Conservation (phyloP, 2,329 filamentous ascomycete genomes). For the Sporothrix brunneoviolacea region DNA sequence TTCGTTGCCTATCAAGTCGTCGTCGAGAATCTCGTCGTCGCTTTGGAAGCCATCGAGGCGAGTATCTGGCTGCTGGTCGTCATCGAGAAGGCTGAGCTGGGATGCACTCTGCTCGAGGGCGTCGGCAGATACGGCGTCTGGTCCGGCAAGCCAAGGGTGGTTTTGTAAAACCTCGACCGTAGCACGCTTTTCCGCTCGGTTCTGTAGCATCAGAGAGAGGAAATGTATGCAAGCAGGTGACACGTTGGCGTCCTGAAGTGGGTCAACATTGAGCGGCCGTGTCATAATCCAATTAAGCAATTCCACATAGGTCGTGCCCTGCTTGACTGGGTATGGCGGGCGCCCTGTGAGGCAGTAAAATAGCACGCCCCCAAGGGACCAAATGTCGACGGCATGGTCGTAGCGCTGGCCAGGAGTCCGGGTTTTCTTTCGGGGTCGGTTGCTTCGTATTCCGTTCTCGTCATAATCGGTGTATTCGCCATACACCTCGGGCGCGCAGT, state of each 20-base stretch:
- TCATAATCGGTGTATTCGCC: slow-evolving; percentile 65
- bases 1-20: slow-evolving; percentile 26
- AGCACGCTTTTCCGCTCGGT: slow-evolving; percentile 70
- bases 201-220: slow-evolving; percentile 69
- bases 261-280: slow-evolving; percentile 57
- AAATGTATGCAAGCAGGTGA: slow-evolving; percentile 67
- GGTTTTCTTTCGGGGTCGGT: slow-evolving; percentile 58
- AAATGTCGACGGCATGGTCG: slow-evolving; percentile 87
- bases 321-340: slow-evolving; percentile 75
- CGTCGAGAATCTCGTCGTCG: slow-evolving; percentile 26
- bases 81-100: slow-evolving; percentile 55
- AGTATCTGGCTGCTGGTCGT: slow-evolving; percentile 20
- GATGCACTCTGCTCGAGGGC: slow-evolving; percentile 54
- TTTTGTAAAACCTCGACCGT: slow-evolving; percentile 62
- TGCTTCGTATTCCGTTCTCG: slow-evolving; percentile 47
- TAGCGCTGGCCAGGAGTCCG: slow-evolving; percentile 58
- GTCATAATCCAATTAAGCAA: slow-evolving; percentile 86
- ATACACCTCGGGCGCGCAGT: slow-evolving; percentile 96
- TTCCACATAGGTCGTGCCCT: slow-evolving; percentile 68
- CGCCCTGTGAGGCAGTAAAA: slow-evolving; percentile 76
- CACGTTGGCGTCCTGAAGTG: slow-evolving; percentile 52
- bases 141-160: slow-evolving; percentile 64
- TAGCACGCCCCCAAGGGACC: slow-evolving; percentile 89
- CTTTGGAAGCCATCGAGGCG: slow-evolving; percentile 15
- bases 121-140: slow-evolving; percentile 45